phyloP scores from a whole-genome alignment of 2,329 filamentous ascomycete genomes.

The Metarhizium robertsii region DNA sequence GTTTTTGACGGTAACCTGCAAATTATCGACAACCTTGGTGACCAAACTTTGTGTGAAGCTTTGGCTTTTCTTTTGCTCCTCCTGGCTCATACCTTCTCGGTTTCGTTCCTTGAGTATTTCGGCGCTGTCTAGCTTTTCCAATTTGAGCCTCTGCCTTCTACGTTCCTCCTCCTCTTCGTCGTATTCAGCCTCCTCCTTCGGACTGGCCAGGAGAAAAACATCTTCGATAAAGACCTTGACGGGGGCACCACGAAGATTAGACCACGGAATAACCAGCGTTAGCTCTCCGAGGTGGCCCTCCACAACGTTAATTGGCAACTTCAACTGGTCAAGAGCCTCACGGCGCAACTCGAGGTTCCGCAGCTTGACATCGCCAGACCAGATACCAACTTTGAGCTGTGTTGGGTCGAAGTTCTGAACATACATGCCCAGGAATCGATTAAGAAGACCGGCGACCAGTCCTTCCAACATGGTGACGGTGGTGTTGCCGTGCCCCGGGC shows the following conservation, averaged over 20 bases:
- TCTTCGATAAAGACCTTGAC: constrained; percentile 94
- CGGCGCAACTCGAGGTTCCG: constrained; percentile 84
- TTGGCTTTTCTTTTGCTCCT: constrained; percentile 96
- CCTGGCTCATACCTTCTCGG: constrained; percentile 83
- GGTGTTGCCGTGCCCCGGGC: constrained; percentile 63
- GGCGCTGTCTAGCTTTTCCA: constrained; percentile 96
- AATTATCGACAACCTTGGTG: constrained; percentile 95
- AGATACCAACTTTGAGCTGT: constrained; percentile 97
- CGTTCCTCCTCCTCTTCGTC: constrained; percentile 86
- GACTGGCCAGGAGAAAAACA: constrained; percentile 90
- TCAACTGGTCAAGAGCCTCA: constrained; percentile 94
- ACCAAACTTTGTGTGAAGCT: constrained; percentile 93
- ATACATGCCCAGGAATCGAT: constrained; percentile 99
- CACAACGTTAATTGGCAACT: constrained; percentile 90
- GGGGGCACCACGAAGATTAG: constrained; percentile 86
- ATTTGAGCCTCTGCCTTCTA: constrained; percentile 84
- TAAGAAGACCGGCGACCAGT: constrained; percentile 91
- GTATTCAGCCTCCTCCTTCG: constrained; percentile 90
- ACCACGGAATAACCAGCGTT: constrained; percentile 93
- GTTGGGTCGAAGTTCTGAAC: constrained; percentile 98
- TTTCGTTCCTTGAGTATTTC: constrained; percentile 89
- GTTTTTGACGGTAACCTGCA: constrained; percentile 96
- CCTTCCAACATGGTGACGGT: constrained; percentile 82
- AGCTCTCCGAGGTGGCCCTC: constrained; percentile 90
- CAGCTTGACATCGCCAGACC: constrained; percentile 96